These are phyloP conservation scores for Sclerotinia minor DNA, from an alignment of 2,329 filamentous ascomycete genomes.

Conservation along the genomic window DNA sequence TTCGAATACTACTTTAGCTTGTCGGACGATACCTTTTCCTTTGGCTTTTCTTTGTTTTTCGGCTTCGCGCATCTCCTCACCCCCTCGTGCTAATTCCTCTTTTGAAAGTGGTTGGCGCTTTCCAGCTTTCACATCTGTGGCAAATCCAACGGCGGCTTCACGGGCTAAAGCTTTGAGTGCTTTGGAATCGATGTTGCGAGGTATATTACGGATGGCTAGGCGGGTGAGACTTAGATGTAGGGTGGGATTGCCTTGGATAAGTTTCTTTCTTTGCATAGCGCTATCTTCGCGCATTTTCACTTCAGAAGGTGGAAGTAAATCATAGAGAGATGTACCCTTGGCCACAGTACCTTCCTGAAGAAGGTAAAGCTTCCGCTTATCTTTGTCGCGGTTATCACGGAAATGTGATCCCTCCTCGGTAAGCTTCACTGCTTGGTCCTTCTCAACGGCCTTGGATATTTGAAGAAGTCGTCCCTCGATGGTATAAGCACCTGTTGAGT, in stretches of 20 bases:
- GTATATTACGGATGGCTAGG: constrained; percentile 88
- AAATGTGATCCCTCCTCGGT: constrained; percentile 65
- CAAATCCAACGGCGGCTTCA: constrained; percentile 91
- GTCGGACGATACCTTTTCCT: constrained; percentile 83
- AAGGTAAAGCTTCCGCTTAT: constrained; percentile 88
- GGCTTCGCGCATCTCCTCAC: constrained; percentile 75
- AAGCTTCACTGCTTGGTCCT: constrained; percentile 74
- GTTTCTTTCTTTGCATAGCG: constrained; percentile 79
- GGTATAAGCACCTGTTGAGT: constrained; percentile 82
- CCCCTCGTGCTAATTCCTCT: constrained; percentile 80
- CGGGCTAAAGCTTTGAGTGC: constrained; percentile 88
- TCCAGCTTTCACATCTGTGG: constrained; percentile 80
- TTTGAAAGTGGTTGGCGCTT: constrained; percentile 77
- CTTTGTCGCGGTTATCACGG: constrained; percentile 70
- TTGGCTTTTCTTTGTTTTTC: constrained; percentile 78
- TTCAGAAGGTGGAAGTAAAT: constrained; percentile 74
- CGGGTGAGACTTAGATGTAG: constrained; percentile 87
- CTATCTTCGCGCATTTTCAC: constrained; percentile 86
- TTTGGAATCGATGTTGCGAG: constrained; percentile 78
- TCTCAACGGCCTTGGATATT: constrained; percentile 80
- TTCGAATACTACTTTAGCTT: constrained; percentile 95
- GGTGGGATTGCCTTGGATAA: constrained; percentile 88
- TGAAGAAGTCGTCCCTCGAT: constrained; percentile 86
- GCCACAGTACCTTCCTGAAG: constrained; percentile 83
- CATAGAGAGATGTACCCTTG: constrained; percentile 73